Evolutionary conservation across 352 stramenopile genomes (phyloP).

Genomic region (Phytophthora crassamura): DNA sequence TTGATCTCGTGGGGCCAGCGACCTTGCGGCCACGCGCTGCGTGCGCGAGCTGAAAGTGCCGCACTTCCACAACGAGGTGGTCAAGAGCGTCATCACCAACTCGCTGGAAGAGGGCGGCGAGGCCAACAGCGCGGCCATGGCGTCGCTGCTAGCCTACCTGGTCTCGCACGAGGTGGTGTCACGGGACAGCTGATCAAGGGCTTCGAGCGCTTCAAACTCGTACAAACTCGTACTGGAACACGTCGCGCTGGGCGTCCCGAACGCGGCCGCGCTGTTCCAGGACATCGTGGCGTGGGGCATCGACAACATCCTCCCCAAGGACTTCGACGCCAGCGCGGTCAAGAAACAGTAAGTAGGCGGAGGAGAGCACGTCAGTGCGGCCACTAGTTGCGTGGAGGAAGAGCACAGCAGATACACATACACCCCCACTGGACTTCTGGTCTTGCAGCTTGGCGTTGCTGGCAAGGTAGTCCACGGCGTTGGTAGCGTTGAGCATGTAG

Average conservation of each 20-base stretch:
- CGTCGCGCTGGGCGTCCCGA: conserved; percentile 73
- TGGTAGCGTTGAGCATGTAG: too few relatives aligned
- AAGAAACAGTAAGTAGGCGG: conserved; percentile 39
- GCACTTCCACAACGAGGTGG: conserved; percentile 98
- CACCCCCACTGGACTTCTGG: too few relatives aligned
- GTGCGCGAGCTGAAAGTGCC: conserved; percentile 94
- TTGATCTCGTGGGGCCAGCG: too few relatives aligned
- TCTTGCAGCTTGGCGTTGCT: too few relatives aligned
- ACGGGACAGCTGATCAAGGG: conserved; percentile 85
- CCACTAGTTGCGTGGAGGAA: conserved; percentile 7
- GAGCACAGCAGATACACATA: too few relatives aligned
- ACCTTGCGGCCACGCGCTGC: conserved; percentile 89
- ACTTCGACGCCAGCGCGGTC: conserved; percentile 52
- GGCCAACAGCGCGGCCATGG: conserved; percentile 61
- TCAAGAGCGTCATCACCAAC: conserved; percentile 82
- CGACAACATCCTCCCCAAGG: conserved; percentile 47
- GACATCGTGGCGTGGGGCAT: conserved; percentile 50
- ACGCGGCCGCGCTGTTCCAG: conserved; percentile 55
- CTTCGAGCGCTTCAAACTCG: conserved; percentile 88
- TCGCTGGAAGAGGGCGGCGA: conserved; percentile 59
- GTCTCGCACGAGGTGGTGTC: too few relatives aligned
- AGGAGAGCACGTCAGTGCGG: conserved; percentile 1
- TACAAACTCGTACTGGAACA: conserved; percentile 68
- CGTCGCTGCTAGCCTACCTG: conserved; percentile 80
- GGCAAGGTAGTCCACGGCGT: too few relatives aligned